Evolutionary conservation across 2,329 filamentous ascomycete species (phyloP).

Genomic region (Phyllosticta citrichinensis): DNA sequence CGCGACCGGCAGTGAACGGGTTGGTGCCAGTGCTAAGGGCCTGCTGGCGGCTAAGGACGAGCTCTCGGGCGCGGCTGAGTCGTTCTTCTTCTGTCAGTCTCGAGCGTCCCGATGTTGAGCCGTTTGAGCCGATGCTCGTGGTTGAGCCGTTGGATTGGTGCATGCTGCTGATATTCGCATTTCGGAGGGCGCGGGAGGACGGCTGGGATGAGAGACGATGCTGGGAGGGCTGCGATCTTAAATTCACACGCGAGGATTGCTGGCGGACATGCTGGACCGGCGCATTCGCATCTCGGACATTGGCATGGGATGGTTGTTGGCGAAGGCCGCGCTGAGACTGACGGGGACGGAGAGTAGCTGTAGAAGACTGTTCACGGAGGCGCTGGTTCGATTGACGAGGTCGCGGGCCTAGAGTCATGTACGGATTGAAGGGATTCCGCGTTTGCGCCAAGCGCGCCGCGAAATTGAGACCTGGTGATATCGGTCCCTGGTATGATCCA

Average conservation of each 20-base stretch:
- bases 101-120: slow-evolving; percentile 13
- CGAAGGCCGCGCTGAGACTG: slow-evolving; percentile 21
- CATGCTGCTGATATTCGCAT: slow-evolving; percentile 19
- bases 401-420: slow-evolving; percentile 21
- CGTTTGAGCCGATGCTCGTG: slow-evolving; percentile 14
- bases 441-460: slow-evolving; percentile 22
- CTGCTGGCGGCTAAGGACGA: slow-evolving; percentile 25
- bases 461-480: slow-evolving; percentile 20
- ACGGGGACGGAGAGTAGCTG: slow-evolving; percentile 25
- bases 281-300: slow-evolving; percentile 21
- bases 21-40: slow-evolving; percentile 25
- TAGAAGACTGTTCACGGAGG: slow-evolving; percentile 28
- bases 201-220: slow-evolving; percentile 25
- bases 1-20: slow-evolving; percentile 24
- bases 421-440: slow-evolving; percentile 29
- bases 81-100: slow-evolving; percentile 25
- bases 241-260: slow-evolving; percentile 26
- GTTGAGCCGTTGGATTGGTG: slow-evolving; percentile 12
- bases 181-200: slow-evolving; percentile 27
- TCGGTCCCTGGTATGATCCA: slow-evolving; percentile 5
- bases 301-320: slow-evolving; percentile 14
- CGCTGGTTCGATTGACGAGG: slow-evolving; percentile 26
- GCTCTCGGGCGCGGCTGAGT: slow-evolving; percentile 24
- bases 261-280: slow-evolving; percentile 21
- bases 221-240: slow-evolving; percentile 27